Evolutionary conservation across 108 stramenopile genomes (phyloP).

Genomic region (Nitzschia inconspicua): DNA sequence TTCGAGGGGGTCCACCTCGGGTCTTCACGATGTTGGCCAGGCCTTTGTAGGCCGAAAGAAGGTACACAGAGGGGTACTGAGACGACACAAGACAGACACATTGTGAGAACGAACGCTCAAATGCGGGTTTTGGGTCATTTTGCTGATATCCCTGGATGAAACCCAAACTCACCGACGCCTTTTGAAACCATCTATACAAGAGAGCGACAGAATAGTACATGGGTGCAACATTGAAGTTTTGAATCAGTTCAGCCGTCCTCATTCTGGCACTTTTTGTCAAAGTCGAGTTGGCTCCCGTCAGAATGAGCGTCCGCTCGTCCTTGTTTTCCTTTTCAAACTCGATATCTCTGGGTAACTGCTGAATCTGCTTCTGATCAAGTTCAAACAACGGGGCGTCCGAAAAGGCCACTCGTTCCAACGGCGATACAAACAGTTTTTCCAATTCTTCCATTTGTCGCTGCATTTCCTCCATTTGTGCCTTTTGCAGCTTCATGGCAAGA

Average conservation of each 20-base stretch:
- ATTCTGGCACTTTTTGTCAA: conserved; percentile 31
- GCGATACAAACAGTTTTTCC: conserved; percentile 39
- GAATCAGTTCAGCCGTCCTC: conserved; percentile 62
- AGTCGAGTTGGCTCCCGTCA: conserved; percentile 54
- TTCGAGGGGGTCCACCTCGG: conserved; percentile 4
- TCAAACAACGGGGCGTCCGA: conserved; percentile 56
- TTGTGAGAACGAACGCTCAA: too few relatives aligned
- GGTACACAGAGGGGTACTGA: conserved; percentile 39
- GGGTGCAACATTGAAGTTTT: conserved; percentile 82
- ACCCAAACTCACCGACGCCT: conserved; percentile 28
- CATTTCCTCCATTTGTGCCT: conserved; percentile 50
- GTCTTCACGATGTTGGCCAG: conserved; percentile 54
- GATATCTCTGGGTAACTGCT: neutral
- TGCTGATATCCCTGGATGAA: too few relatives aligned
- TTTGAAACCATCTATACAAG: conserved; percentile 62
- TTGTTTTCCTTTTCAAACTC: neutral
- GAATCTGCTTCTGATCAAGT: neutral
- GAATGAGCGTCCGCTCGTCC: conserved; percentile 9
- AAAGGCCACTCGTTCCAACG: conserved; percentile 61
- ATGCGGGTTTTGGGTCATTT: too few relatives aligned
- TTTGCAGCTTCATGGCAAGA: conserved; percentile 34
- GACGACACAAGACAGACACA: too few relatives aligned
- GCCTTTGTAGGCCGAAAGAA: conserved; percentile 38
- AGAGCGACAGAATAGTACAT: conserved; percentile 82
- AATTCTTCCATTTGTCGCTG: conserved; percentile 50